Conservation (phyloP, 306 rosid genomes). For the Biancaea sappan region DNA sequence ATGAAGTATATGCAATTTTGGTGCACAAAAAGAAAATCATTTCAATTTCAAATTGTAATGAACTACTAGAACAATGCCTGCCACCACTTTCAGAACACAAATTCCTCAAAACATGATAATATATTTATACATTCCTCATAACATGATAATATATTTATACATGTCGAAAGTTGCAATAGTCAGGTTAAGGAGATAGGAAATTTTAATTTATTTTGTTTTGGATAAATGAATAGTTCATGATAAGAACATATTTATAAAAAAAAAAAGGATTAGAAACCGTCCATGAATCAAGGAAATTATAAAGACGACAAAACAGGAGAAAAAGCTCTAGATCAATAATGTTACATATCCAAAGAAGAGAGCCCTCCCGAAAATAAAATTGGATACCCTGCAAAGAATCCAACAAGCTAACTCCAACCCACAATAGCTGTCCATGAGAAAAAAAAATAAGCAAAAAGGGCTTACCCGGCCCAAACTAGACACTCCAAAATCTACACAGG, state of each 20-base stretch:
- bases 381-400: not conserved
- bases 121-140: too few relatives aligned
- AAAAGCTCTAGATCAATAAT: not conserved
- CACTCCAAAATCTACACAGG: not conserved
- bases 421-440: not conserved
- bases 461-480: too few relatives aligned
- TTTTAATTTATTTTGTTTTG: too few relatives aligned
- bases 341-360: slow-evolving; percentile 2
- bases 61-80: not conserved
- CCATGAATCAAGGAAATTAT: not conserved
- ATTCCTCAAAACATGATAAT: slow-evolving; percentile 10
- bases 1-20: not conserved
- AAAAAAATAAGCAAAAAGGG: too few relatives aligned
- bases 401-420: not conserved
- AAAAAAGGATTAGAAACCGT: not conserved
- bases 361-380: not conserved
- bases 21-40: not conserved
- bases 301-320: not conserved
- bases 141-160: too few relatives aligned
- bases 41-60: not conserved
- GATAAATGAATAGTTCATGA: not conserved
- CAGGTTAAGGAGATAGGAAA: too few relatives aligned
- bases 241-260: not conserved
- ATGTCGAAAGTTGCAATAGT: too few relatives aligned
- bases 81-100: not conserved